Conservation (phyloP, 352 stramenopile genomes). For the Globisporangium middletonii region DNA sequence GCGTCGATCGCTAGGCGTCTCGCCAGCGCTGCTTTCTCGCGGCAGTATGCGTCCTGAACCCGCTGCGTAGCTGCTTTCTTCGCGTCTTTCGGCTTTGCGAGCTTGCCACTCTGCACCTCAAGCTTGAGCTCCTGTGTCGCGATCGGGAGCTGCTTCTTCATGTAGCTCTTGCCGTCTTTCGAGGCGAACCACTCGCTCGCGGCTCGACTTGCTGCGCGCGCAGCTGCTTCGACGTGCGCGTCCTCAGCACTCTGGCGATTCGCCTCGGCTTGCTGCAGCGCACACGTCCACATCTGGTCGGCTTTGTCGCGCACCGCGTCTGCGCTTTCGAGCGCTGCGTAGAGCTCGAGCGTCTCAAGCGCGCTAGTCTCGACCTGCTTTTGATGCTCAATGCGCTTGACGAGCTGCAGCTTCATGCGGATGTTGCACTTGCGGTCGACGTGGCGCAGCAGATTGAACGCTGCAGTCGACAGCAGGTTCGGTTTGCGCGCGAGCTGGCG, state of each 20-base stretch:
- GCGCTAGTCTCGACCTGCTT: conserved; percentile 10
- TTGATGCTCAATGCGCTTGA: conserved; percentile 28
- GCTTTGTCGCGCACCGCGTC: conserved; percentile 21
- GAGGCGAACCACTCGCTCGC: conserved; percentile 54
- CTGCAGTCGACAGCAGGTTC: conserved; percentile 21
- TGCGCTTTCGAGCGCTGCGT: conserved; percentile 21
- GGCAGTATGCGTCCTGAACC: neutral
- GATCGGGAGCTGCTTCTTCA: conserved; percentile 44
- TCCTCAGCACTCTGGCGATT: conserved; percentile 30
- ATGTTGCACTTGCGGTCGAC: conserved; percentile 51
- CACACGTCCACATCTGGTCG: conserved; percentile 28
- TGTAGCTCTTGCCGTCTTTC: conserved; percentile 53
- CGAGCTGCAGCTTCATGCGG: conserved; percentile 51
- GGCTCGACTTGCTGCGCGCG: conserved; percentile 10
- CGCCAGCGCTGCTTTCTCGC: conserved; percentile 6
- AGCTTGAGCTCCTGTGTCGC: conserved; percentile 47
- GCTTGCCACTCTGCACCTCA: conserved; percentile 32
- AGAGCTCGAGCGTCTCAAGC: conserved; percentile 23
- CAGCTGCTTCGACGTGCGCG: conserved; percentile 17
- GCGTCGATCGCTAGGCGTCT: conserved; percentile 4
- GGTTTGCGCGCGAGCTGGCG: conserved; percentile 20
- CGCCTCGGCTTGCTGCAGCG: conserved; percentile 28
- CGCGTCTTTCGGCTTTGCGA: conserved; percentile 26
- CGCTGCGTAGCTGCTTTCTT: conserved; percentile 10
- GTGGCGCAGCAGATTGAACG: conserved; percentile 33